Conservation (phyloP, 805 yeast species). For the Nakazawaea ernobii region DNA sequence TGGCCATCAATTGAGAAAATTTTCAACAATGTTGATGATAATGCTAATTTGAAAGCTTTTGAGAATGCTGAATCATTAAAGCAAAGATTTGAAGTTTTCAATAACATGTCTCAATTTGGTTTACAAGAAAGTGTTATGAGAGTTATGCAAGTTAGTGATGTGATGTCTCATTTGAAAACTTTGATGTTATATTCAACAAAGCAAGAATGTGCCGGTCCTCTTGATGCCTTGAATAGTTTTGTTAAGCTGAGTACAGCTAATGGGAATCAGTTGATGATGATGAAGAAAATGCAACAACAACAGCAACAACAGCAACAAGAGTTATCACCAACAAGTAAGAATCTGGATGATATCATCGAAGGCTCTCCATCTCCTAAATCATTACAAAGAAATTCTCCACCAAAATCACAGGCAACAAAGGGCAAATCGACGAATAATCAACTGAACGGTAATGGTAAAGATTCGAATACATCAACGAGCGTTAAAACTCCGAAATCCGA, state of each 20-base stretch:
- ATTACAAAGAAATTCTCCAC: background rate
- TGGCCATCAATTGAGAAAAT: conserved; percentile 40
- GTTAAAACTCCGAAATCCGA: conserved; percentile 12
- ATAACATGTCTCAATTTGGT: conserved; percentile 51
- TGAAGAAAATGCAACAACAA: conserved; percentile 23
- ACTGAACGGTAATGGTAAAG: background rate
- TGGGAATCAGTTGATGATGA: conserved; percentile 16
- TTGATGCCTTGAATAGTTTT: conserved; percentile 40
- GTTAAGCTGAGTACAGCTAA: conserved; percentile 3
- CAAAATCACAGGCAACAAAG: background rate
- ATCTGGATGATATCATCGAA: conserved; percentile 6
- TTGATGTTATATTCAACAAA: conserved; percentile 36
- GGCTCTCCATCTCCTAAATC: conserved; percentile 1
- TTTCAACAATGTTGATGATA: conserved; percentile 24
- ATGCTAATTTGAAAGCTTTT: conserved; percentile 7
- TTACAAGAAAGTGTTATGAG: conserved; percentile 62
- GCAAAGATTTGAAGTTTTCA: conserved; percentile 36
- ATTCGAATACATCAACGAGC: background rate
- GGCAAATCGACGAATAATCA: too few relatives aligned
- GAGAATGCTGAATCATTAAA: conserved; percentile 13
- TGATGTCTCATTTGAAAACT: conserved; percentile 65
- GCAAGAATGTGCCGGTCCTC: conserved; percentile 33
- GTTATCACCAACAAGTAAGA: conserved; percentile 12
- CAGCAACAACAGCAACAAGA: conserved; percentile 16
- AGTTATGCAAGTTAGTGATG: conserved; percentile 69